These are phyloP conservation scores for Amauroascus verrucosus DNA, from an alignment of 2,329 filamentous ascomycete species.

Conservation along the genomic window DNA sequence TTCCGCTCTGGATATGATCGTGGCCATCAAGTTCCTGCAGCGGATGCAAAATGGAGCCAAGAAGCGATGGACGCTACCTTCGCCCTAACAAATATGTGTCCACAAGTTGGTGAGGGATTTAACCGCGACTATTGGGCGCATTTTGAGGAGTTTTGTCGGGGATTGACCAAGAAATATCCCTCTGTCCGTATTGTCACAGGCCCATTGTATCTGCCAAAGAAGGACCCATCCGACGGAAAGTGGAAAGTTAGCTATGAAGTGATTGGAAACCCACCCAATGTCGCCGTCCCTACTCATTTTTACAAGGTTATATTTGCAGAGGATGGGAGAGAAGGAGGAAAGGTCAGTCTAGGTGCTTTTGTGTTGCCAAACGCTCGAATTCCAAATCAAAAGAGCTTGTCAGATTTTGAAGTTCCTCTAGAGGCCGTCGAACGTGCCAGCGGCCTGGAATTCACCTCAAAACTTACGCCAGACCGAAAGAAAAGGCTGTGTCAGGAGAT, in stretches of 20 bases:
- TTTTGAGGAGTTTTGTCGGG: slow-evolving; percentile 91
- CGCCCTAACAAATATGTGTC: slow-evolving; percentile 90
- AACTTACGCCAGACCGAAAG: slow-evolving; percentile 62
- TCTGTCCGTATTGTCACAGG: slow-evolving; percentile 87
- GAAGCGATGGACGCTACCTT: slow-evolving; percentile 93
- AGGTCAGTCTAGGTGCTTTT: slow-evolving; percentile 85
- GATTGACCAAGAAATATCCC: slow-evolving; percentile 70
- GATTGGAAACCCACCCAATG: slow-evolving; percentile 83
- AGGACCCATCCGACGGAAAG: slow-evolving; percentile 73
- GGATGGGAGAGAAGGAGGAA: slow-evolving; percentile 57
- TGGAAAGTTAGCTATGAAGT: slow-evolving; percentile 95
- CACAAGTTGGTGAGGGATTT: slow-evolving; percentile 95
- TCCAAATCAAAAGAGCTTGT: slow-evolving; percentile 72
- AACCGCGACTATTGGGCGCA: slow-evolving; percentile 99
- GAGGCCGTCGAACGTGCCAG: slow-evolving; percentile 87
- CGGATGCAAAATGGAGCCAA: slow-evolving; percentile 93
- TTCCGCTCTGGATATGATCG: slow-evolving; percentile 89
- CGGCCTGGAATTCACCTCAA: slow-evolving; percentile 78
- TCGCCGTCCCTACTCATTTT: slow-evolving; percentile 96
- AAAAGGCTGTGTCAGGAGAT: slow-evolving; percentile 77
- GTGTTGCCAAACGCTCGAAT: slow-evolving; percentile 89
- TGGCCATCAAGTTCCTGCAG: slow-evolving; percentile 92
- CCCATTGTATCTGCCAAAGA: slow-evolving; percentile 80
- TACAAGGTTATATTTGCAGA: slow-evolving; percentile 99
- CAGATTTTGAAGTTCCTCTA: slow-evolving; percentile 88